phyloP scores from a whole-genome alignment of 768 basidiomycete genomes.

The Mycena indigotica region DNA sequence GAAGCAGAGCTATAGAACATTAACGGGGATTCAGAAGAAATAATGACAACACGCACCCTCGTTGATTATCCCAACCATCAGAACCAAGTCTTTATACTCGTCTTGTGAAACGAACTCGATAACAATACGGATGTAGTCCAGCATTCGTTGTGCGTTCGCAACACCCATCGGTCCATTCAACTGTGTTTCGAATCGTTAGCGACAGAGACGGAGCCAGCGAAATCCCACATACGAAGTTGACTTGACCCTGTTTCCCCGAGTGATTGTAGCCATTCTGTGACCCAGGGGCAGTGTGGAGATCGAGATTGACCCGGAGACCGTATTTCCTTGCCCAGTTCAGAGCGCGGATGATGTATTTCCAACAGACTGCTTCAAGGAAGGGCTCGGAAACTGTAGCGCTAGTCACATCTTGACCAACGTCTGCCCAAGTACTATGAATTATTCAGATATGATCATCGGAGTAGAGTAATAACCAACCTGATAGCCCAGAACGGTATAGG shows the following conservation, averaged over 20 bases:
- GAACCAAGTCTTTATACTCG: conserved; percentile 54
- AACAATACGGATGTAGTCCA: conserved; percentile 62
- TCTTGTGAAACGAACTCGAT: conserved; percentile 67
- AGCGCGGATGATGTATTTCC: conserved; percentile 61
- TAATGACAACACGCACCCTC: conserved; percentile 28
- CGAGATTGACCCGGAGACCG: conserved; percentile 66
- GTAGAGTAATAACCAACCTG: conserved; percentile 38
- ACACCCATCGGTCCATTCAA: conserved; percentile 66
- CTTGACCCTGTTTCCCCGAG: conserved; percentile 48
- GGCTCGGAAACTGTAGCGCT: neutral
- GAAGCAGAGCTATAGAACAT: conserved; percentile 30
- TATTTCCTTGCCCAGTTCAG: conserved; percentile 72
- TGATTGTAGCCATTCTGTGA: conserved; percentile 38
- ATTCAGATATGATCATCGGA: neutral
- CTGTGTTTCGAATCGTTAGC: no score
- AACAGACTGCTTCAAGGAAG: conserved; percentile 1
- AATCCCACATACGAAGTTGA: no score
- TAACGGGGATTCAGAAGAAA: neutral
- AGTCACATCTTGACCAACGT: neutral
- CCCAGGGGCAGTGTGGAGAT: conserved; percentile 64
- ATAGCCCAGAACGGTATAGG: conserved; percentile 89
- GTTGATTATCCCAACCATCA: conserved; percentile 52
- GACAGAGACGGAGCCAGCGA: no score
- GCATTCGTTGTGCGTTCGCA: conserved; percentile 67
- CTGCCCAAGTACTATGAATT: conserved; percentile 4